Conservation (phyloP, 2,329 filamentous ascomycete species). For the Venturiaceae sp. region DNA sequence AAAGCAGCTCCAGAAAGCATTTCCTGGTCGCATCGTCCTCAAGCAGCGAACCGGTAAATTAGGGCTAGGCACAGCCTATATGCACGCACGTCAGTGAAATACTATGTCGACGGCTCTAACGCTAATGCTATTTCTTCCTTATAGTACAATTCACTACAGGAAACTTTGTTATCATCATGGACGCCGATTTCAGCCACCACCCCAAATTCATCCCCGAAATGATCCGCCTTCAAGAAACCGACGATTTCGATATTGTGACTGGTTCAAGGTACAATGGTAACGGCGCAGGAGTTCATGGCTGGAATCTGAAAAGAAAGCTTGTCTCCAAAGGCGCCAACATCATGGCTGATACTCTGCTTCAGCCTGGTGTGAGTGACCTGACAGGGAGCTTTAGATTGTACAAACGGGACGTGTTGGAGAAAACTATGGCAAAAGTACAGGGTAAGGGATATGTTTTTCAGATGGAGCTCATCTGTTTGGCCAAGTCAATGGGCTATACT, state of each 20-base stretch:
- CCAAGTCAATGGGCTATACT: slow-evolving; percentile 89
- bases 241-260: slow-evolving; percentile 90
- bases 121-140: too few species aligned
- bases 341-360: slow-evolving; percentile 87
- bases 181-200: slow-evolving; percentile 98
- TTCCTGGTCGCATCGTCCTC: slow-evolving; percentile 69
- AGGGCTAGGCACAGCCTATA: slow-evolving; percentile 88
- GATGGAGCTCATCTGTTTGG: slow-evolving; percentile 99
- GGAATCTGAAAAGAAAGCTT: slow-evolving; percentile 76
- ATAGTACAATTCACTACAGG: slow-evolving; percentile 77
- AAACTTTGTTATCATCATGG: slow-evolving; percentile 99
- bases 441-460: slow-evolving; percentile 98
- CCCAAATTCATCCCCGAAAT: slow-evolving; percentile 97
- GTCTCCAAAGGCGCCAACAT: slow-evolving; percentile 76
- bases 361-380: slow-evolving; percentile 89
- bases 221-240: slow-evolving; percentile 66
- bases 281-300: slow-evolving; percentile 66
- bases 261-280: slow-evolving; percentile 87
- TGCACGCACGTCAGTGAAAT: slow-evolving; percentile 55
- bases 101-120: background rate
- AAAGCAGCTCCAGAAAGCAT: slow-evolving; percentile 79
- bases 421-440: slow-evolving; percentile 67
- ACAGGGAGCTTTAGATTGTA: slow-evolving; percentile 93
- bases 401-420: slow-evolving; percentile 69
- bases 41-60: slow-evolving; percentile 89